Percentiles rank a stretch among this genome's conserved stretches.
Evolutionary conservation across 495 filamentous ascomycete genomes (phyloP).

Genomic region (Daldinia caldariorum): DNA sequence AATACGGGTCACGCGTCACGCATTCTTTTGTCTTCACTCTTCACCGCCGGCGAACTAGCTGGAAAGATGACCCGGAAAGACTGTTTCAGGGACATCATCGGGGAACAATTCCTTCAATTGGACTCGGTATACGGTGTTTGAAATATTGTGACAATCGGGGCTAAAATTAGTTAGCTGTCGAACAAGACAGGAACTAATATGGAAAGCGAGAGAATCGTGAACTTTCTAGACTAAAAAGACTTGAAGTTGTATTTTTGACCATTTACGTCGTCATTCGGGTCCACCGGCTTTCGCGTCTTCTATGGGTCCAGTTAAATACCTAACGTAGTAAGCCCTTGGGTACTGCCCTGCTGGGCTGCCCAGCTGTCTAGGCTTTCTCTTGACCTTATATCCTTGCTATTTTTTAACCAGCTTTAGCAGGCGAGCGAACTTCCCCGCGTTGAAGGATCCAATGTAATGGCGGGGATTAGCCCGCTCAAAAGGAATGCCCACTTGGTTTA

Average conservation of each 20-base stretch:
- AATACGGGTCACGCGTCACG: constrained; percentile 1
- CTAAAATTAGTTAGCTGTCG: neutral
- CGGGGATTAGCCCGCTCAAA: neutral
- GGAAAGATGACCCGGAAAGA: neutral
- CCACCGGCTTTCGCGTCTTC: neutral
- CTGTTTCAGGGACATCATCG: neutral
- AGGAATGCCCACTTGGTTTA: neutral
- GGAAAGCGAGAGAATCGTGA: neutral
- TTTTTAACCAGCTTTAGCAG: neutral
- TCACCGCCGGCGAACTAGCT: neutral
- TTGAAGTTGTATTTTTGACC: neutral
- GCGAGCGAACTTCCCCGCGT: constrained; percentile 5
- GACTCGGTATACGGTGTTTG: neutral
- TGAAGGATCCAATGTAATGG: constrained; percentile 7
- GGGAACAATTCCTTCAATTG: neutral
- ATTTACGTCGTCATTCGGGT: constrained; percentile 7
- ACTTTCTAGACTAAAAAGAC: neutral
- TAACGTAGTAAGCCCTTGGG: too few relatives aligned
- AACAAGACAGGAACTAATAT: neutral
- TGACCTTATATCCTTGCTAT: constrained; percentile 2
- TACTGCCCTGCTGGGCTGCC: too few relatives aligned
- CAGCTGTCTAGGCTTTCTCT: neutral
- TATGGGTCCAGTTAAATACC: neutral
- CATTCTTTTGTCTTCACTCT: neutral
- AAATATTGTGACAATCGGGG: neutral